phyloP scores from a whole-genome alignment of 2,329 filamentous ascomycete genomes.

The Westerdykella ornata region DNA sequence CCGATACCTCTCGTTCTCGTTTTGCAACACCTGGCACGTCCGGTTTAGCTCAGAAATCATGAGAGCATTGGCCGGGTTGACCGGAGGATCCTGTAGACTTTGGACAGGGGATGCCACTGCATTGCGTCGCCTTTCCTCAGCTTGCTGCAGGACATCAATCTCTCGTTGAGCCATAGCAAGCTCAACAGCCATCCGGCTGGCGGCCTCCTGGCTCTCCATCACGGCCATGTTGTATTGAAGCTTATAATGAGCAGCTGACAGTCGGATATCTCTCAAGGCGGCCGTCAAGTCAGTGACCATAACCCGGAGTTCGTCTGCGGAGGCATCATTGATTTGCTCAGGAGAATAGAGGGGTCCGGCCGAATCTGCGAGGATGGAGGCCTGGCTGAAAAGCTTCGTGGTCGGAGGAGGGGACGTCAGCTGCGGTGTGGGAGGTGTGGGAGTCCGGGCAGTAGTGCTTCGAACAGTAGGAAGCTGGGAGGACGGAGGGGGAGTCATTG shows the following conservation, averaged over 20 bases:
- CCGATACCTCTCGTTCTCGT: constrained; percentile 58
- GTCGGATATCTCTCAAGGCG: constrained; percentile 61
- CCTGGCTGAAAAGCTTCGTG: constrained; percentile 23
- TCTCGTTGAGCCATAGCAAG: constrained; percentile 86
- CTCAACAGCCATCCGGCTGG: constrained; percentile 82
- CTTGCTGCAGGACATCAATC: constrained; percentile 72
- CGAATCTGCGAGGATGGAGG: constrained; percentile 24
- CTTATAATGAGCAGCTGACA: constrained; percentile 83
- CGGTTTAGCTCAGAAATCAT: constrained; percentile 43
- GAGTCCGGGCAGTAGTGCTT: constrained; percentile 34
- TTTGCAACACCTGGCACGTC: constrained; percentile 59
- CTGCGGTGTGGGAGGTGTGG: constrained; percentile 47
- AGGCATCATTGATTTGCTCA: constrained; percentile 49
- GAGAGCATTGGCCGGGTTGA: constrained; percentile 51
- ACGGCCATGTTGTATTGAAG: constrained; percentile 79
- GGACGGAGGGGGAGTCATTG: constrained; percentile 60
- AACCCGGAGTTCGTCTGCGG: constrained; percentile 46
- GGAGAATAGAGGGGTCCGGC: constrained; percentile 41
- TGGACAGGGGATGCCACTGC: constrained; percentile 50
- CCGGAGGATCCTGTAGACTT: constrained; percentile 45
- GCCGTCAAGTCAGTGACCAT: constrained; percentile 49
- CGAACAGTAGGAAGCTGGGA: constrained; percentile 47
- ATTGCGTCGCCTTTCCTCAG: constrained; percentile 59
- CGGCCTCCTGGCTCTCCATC: constrained; percentile 76
- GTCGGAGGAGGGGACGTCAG: constrained; percentile 47